phyloP scores from a whole-genome alignment of 1,284 basidiomycete species.

The Puccinia coronata region DNA sequence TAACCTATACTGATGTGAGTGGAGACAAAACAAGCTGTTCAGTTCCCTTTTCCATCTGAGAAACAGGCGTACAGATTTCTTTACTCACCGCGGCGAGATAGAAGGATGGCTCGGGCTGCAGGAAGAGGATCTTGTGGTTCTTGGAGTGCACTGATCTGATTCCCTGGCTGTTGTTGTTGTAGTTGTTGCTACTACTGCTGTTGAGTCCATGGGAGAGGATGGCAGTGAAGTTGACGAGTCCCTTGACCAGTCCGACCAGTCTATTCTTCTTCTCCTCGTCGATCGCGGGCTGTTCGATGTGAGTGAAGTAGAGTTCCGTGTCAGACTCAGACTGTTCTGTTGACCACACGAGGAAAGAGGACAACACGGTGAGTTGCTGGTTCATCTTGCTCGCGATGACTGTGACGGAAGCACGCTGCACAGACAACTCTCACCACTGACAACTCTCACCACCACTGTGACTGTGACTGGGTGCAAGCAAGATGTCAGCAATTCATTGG shows the following conservation, averaged over 20 bases:
- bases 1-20: conserved; percentile 33
- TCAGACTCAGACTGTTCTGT: background rate
- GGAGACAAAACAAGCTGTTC: background rate
- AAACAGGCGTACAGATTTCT: no score
- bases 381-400: background rate
- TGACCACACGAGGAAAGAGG: conserved; percentile 8
- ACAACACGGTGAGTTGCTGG: background rate
- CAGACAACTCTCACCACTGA: no score
- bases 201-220: conserved; percentile 41
- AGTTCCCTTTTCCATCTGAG: background rate
- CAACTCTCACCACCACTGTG: no score
- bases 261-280: conserved; percentile 29
- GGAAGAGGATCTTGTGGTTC: conserved; percentile 40
- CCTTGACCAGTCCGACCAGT: conserved; percentile 36
- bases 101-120: conserved; percentile 33
- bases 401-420: no score
- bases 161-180: background rate
- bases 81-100: conserved; percentile 45
- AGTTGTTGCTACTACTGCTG: no score
- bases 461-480: no score
- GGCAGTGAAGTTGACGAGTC: conserved; percentile 38
- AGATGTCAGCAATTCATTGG: no score
- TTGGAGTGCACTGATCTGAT: conserved; percentile 27
- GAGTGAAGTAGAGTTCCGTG: conserved; percentile 14
- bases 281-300: conserved; percentile 11